These are phyloP conservation scores for Epichloe gansuensis DNA, from an alignment of 2,329 filamentous ascomycete species.

Conservation along the genomic window DNA sequence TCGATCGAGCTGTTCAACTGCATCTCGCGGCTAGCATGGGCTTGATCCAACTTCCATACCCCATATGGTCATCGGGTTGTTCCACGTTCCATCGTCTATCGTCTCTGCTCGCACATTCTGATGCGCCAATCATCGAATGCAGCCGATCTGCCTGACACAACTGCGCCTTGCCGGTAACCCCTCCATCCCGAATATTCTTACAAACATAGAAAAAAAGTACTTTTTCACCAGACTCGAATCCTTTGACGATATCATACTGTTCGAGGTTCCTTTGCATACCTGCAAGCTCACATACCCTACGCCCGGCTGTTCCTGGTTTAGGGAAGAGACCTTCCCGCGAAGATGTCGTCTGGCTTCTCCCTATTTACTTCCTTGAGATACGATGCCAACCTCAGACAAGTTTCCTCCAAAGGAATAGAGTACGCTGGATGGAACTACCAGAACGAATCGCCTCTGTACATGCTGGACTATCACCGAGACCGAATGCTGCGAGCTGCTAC, in stretches of 20 bases:
- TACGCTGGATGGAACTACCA: conserved; percentile 40
- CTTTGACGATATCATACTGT: too few species aligned
- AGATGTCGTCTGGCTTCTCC: conserved; percentile 35
- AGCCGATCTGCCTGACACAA: neutral
- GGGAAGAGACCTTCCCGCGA: neutral
- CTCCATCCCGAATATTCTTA: neutral
- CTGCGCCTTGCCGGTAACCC: neutral
- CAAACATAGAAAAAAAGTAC: neutral
- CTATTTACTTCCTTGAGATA: conserved; percentile 63
- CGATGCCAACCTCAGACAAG: conserved; percentile 42
- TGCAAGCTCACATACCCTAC: neutral
- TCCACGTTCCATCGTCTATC: neutral
- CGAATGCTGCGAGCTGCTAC: conserved; percentile 55
- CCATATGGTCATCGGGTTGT: too few species aligned
- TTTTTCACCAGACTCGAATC: too few species aligned
- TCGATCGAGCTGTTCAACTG: too few species aligned
- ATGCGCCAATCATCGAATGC: neutral
- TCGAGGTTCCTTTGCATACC: too few species aligned
- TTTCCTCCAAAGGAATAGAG: conserved; percentile 23
- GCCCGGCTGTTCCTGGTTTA: neutral
- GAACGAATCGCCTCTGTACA: conserved; percentile 55
- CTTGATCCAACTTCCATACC: too few species aligned
- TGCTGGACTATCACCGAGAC: conserved; percentile 66
- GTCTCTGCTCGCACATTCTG: neutral
- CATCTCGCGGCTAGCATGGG: too few species aligned